phyloP scores from a whole-genome alignment of 495 filamentous ascomycete genomes.

The Antarctomyces pellizariae region DNA sequence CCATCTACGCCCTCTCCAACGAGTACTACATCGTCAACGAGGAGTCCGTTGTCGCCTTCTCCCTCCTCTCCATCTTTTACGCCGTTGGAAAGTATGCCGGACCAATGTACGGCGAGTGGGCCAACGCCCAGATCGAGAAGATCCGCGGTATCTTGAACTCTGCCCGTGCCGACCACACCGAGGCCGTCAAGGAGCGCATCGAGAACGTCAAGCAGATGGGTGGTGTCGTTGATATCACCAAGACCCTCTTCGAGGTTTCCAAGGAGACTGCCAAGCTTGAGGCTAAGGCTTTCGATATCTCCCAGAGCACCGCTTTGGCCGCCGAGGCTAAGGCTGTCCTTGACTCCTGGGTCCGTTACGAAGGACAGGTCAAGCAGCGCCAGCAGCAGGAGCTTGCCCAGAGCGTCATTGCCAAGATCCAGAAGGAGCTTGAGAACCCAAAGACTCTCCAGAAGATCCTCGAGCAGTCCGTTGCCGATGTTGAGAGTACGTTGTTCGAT shows the following conservation, averaged over 20 bases:
- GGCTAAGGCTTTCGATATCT: conserved; percentile 84
- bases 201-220: conserved; percentile 80
- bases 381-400: conserved; percentile 93
- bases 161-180: conserved; percentile 80
- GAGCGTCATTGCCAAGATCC: conserved; percentile 79
- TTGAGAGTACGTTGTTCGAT: conserved; percentile 58
- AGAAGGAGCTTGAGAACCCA: conserved; percentile 94
- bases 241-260: conserved; percentile 89
- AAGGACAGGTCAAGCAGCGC: conserved; percentile 92
- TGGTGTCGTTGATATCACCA: conserved; percentile 86
- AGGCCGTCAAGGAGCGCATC: conserved; percentile 83
- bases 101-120: conserved; percentile 81
- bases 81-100: conserved; percentile 79
- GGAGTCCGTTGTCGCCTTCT: conserved; percentile 80
- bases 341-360: conserved; percentile 96
- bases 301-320: conserved; percentile 78
- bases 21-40: conserved; percentile 99
- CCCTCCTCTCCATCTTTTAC: conserved; percentile 69
- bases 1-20: conserved; percentile 91
- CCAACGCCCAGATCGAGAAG: conserved; percentile 62
- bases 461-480: conserved; percentile 79
- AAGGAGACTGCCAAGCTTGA: conserved; percentile 98
- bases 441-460: conserved; percentile 88
- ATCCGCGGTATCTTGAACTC: conserved; percentile 82
- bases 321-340: conserved; percentile 84